These are phyloP conservation scores for Candida freyschussii DNA, from an alignment of 1,139 yeast genomes.

Conservation along the genomic window DNA sequence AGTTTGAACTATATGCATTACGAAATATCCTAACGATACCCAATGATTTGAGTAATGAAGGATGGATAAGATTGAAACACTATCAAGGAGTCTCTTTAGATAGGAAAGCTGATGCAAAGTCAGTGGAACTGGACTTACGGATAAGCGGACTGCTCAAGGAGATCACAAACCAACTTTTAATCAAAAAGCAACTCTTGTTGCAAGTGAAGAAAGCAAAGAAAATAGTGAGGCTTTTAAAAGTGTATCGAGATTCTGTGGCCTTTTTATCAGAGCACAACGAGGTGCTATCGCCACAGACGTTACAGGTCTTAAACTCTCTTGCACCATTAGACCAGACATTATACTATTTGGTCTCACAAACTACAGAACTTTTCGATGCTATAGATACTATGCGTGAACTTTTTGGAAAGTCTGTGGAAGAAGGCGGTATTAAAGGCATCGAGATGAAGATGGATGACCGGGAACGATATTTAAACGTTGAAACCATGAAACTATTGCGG, in stretches of 20 bases:
- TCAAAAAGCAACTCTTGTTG: conserved; percentile 39
- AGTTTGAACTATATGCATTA: conserved; percentile 75
- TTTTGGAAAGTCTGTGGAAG: conserved; percentile 8
- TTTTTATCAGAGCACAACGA: conserved; percentile 25
- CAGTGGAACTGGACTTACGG: conserved; percentile 33
- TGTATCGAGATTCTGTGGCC: conserved; percentile 32
- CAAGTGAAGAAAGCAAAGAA: conserved; percentile 38
- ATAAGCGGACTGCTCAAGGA: conserved; percentile 38
- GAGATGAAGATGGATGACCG: conserved; percentile 15
- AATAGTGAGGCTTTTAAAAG: conserved; percentile 32
- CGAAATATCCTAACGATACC: conserved; percentile 77
- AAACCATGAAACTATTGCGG: conserved; percentile 24
- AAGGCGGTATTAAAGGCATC: conserved; percentile 12
- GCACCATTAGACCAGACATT: conserved; percentile 52
- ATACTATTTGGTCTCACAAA: conserved; percentile 39
- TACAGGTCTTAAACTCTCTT: conserved; percentile 35
- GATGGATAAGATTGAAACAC: conserved; percentile 65
- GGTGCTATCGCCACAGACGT: conserved; percentile 28
- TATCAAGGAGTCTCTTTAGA: conserved; percentile 51
- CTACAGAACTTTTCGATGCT: conserved; percentile 33
- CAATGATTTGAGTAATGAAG: conserved; percentile 50
- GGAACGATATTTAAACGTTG: conserved; percentile 26
- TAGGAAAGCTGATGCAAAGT: conserved; percentile 20
- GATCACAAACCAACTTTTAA: conserved; percentile 41
- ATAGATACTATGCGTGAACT: conserved; percentile 24